Base-by-base conservation (phyloP, 2,329 filamentous ascomycete species). In the Alternaria longipes region DNA sequence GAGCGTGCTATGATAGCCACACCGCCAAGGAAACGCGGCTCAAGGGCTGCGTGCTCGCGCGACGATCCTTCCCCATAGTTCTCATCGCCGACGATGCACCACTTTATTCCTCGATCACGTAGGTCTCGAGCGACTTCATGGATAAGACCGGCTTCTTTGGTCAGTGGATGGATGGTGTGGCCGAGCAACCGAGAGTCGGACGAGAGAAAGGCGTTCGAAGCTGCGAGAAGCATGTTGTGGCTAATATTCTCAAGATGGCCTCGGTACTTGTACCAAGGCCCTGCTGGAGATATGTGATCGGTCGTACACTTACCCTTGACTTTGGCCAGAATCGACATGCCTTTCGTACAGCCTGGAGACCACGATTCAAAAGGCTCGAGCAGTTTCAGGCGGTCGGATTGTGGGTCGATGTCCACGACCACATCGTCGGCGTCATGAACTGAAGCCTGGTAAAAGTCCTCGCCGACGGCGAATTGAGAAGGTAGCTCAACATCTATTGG, bases 171-270 rank as follows among this genome's bases (percentile, higher is more conserved):
- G 32, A 36, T 36, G 12, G 32, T 36, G 47, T 72, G 73, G 20
- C 73, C 77, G n/a, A 70, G 67, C 55, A 59, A 71, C 7, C 65
- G 18, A 2, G 66, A 63, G 24, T 68, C 57, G 0, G 69, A 45
- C 5, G 54, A 67, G 1, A 78, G 58, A 54, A 77, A 74, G 14
- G 65, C 72, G 51, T 79, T 80, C 9, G 55, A 18, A 7, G 65
- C 79, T 18, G 67, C 79, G 28, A 76, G 69, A 8, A 79, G 72
- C 56, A 77, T 71, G 61, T 79, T 79, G 63, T 79, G 74, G 62
- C 70, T 74, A 51, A 80, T 80, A 41, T 79, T 79, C 36, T 79
- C 77, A 2, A 80, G 73, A 50, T 80, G 79, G 3, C 78, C 79
- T 2, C 78, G 74, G 51, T 79, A 81, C 12, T 76, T 77, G 44